Percentiles rank a stretch among this genome's conserved stretches.
Conservation (phyloP, 805 yeast species). For the Cyberlindnera subsufficiens region DNA sequence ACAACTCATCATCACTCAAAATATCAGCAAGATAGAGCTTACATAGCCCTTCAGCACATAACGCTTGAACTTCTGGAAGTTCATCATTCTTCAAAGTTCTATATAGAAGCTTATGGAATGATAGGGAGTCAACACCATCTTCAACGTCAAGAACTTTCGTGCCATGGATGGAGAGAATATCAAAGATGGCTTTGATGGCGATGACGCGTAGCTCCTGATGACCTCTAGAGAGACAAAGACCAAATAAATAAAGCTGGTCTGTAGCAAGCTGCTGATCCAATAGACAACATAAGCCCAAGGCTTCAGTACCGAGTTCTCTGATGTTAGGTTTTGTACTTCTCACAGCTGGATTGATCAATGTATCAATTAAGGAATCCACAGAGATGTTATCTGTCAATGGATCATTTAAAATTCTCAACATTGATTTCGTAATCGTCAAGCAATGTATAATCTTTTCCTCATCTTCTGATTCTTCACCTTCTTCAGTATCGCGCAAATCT, state of each 20-base stretch:
- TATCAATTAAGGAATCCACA: slow-evolving; percentile 62
- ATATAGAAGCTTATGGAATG: slow-evolving; percentile 65
- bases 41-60: slow-evolving; percentile 81
- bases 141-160: slow-evolving; percentile 54
- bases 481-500: slow-evolving; percentile 66
- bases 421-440: slow-evolving; percentile 59
- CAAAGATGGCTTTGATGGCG: slow-evolving; percentile 68
- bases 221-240: slow-evolving; percentile 63
- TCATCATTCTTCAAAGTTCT: slow-evolving; percentile 52
- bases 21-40: slow-evolving; percentile 77
- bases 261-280: slow-evolving; percentile 62
- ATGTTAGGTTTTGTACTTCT: slow-evolving; percentile 46
- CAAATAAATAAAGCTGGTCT: slow-evolving; percentile 58
- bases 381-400: slow-evolving; percentile 61
- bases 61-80: slow-evolving; percentile 64
- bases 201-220: slow-evolving; percentile 55
- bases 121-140: slow-evolving; percentile 57
- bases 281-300: slow-evolving; percentile 76
- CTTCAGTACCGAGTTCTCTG: slow-evolving; percentile 60
- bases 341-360: slow-evolving; percentile 76
- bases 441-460: slow-evolving; percentile 51
- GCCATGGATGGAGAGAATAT: slow-evolving; percentile 75
- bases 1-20: slow-evolving; percentile 61
- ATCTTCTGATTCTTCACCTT: slow-evolving; percentile 23
- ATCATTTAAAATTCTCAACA: slow-evolving; percentile 61